A percentile compares a stretch with the other conserved stretches of the same genome.
Evolutionary conservation across 139 green algal species (phyloP).

Genomic region (Chlorella sp.): DNA sequence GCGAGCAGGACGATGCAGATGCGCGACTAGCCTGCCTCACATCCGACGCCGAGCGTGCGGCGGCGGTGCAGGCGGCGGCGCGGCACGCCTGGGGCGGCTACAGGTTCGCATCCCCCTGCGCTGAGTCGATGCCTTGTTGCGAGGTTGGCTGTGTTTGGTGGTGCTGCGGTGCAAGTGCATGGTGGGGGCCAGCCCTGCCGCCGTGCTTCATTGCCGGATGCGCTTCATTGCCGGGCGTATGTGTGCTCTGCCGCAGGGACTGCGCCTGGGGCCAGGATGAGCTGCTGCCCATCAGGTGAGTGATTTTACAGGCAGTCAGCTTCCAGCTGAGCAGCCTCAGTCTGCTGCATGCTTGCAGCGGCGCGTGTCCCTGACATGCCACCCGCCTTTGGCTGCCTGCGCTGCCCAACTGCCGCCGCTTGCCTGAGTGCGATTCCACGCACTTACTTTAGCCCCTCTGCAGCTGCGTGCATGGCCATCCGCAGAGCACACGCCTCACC

Average conservation of each 20-base stretch:
- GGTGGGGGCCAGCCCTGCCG: too few relatives aligned
- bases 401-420: too few relatives aligned
- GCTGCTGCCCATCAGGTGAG: slow-evolving; percentile 55
- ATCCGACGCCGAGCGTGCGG: not conserved
- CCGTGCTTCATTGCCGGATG: not conserved
- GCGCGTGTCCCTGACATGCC: too few relatives aligned
- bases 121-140: not conserved
- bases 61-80: not conserved
- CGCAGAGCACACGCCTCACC: too few relatives aligned
- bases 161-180: not conserved
- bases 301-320: too few relatives aligned
- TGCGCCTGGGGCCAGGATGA: slow-evolving; percentile 86
- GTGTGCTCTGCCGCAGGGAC: slow-evolving; percentile 6
- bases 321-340: too few relatives aligned
- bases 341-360: too few relatives aligned
- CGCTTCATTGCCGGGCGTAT: too few relatives aligned
- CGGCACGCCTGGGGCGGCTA: slow-evolving; percentile 26
- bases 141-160: not conserved
- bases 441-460: too few relatives aligned
- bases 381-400: too few relatives aligned
- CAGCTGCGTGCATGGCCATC: too few relatives aligned
- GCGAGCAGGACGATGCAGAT: not conserved
- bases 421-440: too few relatives aligned
- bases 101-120: not conserved
- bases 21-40: slow-evolving; percentile 28